Evolutionary conservation across 2,329 filamentous ascomycete genomes (phyloP).

Genomic region (Beauveria sp.): DNA sequence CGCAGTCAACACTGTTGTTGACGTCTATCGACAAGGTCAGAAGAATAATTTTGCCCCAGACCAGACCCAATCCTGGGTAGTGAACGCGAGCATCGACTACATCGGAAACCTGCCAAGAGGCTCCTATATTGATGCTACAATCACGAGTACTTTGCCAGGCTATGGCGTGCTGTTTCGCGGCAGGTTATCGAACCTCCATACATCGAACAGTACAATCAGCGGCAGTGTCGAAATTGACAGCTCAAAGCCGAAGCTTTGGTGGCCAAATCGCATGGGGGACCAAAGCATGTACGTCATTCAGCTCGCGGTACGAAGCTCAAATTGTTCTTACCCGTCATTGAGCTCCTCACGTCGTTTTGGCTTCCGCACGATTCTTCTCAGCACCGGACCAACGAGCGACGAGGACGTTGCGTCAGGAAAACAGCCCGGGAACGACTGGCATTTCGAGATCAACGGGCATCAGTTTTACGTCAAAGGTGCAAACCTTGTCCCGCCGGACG

Average conservation of each 20-base stretch:
- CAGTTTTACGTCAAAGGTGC: constrained; percentile 58
- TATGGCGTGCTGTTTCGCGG: background rate
- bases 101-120: constrained; percentile 41
- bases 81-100: constrained; percentile 54
- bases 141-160: constrained; percentile 34
- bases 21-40: constrained; percentile 52
- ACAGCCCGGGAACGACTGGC: constrained; percentile 36
- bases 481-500: constrained; percentile 56
- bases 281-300: constrained; percentile 53
- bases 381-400: constrained; percentile 45
- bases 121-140: constrained; percentile 28
- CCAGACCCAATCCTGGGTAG: constrained; percentile 48
- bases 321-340: constrained; percentile 21
- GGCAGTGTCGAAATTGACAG: constrained; percentile 37
- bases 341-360: constrained; percentile 46
- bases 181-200: constrained; percentile 32
- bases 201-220: constrained; percentile 36
- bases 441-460: constrained; percentile 58
- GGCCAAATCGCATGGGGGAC: constrained; percentile 48
- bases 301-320: constrained; percentile 21
- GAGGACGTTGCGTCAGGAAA: constrained; percentile 46
- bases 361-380: constrained; percentile 55
- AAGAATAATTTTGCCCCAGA: constrained; percentile 51
- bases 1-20: constrained; percentile 42
- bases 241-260: constrained; percentile 48